Conservation (phyloP, 768 basidiomycete species). For the Termitomyces sp. region DNA sequence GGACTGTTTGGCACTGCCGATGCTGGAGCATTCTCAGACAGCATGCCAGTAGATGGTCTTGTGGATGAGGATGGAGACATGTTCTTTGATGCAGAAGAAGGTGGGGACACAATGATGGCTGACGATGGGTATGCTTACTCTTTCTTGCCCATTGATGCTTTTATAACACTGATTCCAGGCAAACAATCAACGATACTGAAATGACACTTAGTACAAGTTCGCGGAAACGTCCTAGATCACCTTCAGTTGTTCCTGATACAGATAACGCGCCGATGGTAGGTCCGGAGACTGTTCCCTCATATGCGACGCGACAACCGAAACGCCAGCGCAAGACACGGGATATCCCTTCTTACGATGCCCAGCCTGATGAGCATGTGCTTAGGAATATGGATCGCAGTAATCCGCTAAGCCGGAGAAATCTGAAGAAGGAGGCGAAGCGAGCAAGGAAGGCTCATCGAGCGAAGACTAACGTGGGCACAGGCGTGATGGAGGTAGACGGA, state of each 20-base stretch:
- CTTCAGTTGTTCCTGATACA: conserved; percentile 21
- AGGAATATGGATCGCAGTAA: conserved; percentile 49
- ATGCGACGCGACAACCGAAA: conserved; percentile 47
- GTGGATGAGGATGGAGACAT: conserved; percentile 41
- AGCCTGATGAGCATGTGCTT: conserved; percentile 43
- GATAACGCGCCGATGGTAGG: conserved; percentile 12
- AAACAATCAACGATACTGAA: conserved; percentile 35
- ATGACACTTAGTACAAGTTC: conserved; percentile 25
- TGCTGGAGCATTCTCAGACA: conserved; percentile 66
- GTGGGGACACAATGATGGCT: conserved; percentile 30
- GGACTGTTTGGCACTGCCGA: conserved; percentile 82
- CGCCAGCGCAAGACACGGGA: conserved; percentile 58
- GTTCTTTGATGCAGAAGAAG: conserved; percentile 41
- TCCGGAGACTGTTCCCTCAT: conserved; percentile 18
- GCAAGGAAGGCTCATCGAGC: conserved; percentile 50
- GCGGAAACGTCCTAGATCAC: conserved; percentile 37
- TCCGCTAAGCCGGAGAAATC: conserved; percentile 49
- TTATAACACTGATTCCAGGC: conserved; percentile 16
- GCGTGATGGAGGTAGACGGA: conserved; percentile 47
- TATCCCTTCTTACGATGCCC: conserved; percentile 49
- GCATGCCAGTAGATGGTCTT: conserved; percentile 41
- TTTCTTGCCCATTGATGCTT: background rate
- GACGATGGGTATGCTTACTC: conserved; percentile 33
- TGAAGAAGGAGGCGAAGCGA: conserved; percentile 66
- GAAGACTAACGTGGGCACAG: conserved; percentile 16